phyloP scores from a whole-genome alignment of 108 stramenopile genomes.

The Nitzschia sp. region DNA sequence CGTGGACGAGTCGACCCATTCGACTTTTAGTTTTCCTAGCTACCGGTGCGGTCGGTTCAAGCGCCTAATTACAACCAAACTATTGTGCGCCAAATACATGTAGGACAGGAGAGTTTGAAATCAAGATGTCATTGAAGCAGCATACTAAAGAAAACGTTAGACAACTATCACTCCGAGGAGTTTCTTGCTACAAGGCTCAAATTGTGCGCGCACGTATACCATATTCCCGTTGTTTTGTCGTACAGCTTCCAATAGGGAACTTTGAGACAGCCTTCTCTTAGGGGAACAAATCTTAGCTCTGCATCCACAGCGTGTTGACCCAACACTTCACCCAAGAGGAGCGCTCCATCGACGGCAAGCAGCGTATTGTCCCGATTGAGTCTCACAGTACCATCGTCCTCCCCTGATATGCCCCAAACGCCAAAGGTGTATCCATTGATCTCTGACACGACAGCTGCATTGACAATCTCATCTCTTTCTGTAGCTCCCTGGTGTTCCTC shows the following conservation, averaged over 20 bases:
- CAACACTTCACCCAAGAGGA: constrained; percentile 74
- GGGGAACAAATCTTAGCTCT: constrained; percentile 76
- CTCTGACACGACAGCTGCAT: constrained; percentile 73
- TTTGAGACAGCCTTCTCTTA: constrained; percentile 68
- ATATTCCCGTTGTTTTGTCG: constrained; percentile 60
- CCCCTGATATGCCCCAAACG: constrained; percentile 70
- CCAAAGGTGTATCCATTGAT: constrained; percentile 80
- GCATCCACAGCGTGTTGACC: constrained; percentile 79
- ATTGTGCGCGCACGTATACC: constrained; percentile 73
- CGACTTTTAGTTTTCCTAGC: too few relatives aligned
- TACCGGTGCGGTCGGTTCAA: too few relatives aligned
- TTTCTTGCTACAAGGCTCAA: constrained; percentile 68
- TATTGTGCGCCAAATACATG: too few relatives aligned
- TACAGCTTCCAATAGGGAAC: constrained; percentile 80
- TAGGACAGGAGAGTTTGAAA: too few relatives aligned
- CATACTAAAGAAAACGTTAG: too few relatives aligned
- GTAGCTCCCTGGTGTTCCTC: constrained; percentile 43
- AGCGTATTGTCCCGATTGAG: constrained; percentile 75
- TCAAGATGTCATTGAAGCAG: too few relatives aligned
- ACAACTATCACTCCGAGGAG: too few relatives aligned
- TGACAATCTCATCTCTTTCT: constrained; percentile 41
- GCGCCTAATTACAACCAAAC: too few relatives aligned
- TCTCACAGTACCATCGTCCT: constrained; percentile 66
- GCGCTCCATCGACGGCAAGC: constrained; percentile 77
- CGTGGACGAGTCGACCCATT: too few relatives aligned